These are phyloP conservation scores for Vicia faba DNA, from an alignment of 306 rosid genomes.

Conservation along the genomic window DNA sequence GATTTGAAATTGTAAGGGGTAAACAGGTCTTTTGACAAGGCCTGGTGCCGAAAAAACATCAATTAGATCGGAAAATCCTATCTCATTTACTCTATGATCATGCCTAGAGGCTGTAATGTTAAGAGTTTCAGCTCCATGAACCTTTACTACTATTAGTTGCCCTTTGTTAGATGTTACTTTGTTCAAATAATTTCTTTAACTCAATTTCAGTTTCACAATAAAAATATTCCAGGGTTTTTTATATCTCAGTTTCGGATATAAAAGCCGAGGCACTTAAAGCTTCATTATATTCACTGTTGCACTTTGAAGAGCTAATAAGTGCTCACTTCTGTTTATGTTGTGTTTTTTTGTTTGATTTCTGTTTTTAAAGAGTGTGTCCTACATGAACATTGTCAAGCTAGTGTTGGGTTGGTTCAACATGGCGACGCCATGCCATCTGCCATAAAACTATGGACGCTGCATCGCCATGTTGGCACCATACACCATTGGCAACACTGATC, in stretches of 20 bases:
- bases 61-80: slow-evolving; percentile 19
- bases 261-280: too few relatives aligned
- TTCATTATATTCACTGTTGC: too few relatives aligned
- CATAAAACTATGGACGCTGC: not conserved
- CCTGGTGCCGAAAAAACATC: slow-evolving; percentile 1
- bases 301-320: not conserved
- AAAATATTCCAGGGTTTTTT: too few relatives aligned
- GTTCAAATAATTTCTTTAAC: too few relatives aligned
- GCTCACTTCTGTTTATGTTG: not conserved
- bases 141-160: too few relatives aligned
- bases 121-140: slow-evolving; percentile 1
- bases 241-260: too few relatives aligned
- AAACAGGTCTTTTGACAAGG: not conserved
- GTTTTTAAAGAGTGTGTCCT: not conserved
- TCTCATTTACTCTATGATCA: slow-evolving; percentile 1
- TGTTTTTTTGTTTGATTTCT: not conserved
- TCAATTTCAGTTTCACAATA: too few relatives aligned
- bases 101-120: not conserved
- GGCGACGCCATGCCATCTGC: slow-evolving; percentile 3
- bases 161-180: too few relatives aligned
- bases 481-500: slow-evolving; percentile 37
- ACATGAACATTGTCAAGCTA: not conserved
- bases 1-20: not conserved
- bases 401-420: slow-evolving; percentile 6
- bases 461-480: not conserved